phyloP scores from a whole-genome alignment of 352 stramenopile genomes.

The Halophytophthora batemanensis region DNA sequence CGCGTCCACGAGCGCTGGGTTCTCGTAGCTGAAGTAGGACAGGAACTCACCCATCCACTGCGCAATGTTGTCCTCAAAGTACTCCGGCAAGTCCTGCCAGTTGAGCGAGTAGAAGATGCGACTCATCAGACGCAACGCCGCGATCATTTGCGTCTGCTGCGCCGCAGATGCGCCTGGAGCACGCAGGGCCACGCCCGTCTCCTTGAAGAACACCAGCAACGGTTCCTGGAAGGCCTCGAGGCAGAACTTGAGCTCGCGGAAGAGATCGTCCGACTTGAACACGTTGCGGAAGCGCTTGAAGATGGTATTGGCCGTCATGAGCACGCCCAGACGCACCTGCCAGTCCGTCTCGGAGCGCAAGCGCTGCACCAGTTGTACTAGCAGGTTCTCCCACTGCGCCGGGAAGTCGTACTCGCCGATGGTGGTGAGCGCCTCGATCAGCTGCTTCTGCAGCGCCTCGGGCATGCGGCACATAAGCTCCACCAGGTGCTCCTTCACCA shows the following conservation, averaged over 20 bases:
- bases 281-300: slow-evolving; percentile 97
- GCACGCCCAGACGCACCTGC: slow-evolving; percentile 93
- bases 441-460: slow-evolving; percentile 91
- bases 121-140: slow-evolving; percentile 89
- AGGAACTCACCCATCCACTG: slow-evolving; percentile 97
- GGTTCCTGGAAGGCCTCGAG: slow-evolving; percentile 90
- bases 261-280: slow-evolving; percentile 94
- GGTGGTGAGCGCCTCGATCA: slow-evolving; percentile 95
- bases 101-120: slow-evolving; percentile 99
- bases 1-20: slow-evolving; percentile 87
- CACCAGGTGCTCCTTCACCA: slow-evolving; percentile 98
- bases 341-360: slow-evolving; percentile 88
- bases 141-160: slow-evolving; percentile 71
- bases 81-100: slow-evolving; percentile 98
- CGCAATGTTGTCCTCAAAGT: slow-evolving; percentile 98
- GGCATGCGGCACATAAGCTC: slow-evolving; percentile 98
- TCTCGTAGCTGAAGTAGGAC: slow-evolving; percentile 93
- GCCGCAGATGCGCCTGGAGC: slow-evolving; percentile 30
- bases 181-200: slow-evolving; percentile 54
- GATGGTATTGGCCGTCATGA: slow-evolving; percentile 98
- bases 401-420: slow-evolving; percentile 98
- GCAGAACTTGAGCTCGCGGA: slow-evolving; percentile 95
- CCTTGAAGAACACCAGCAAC: slow-evolving; percentile 73
- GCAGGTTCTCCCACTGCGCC: slow-evolving; percentile 93
- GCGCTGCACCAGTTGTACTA: slow-evolving; percentile 93